Conservation (phyloP, 129 eudicot species). For the Pseudognaphalium luteoalbum region DNA sequence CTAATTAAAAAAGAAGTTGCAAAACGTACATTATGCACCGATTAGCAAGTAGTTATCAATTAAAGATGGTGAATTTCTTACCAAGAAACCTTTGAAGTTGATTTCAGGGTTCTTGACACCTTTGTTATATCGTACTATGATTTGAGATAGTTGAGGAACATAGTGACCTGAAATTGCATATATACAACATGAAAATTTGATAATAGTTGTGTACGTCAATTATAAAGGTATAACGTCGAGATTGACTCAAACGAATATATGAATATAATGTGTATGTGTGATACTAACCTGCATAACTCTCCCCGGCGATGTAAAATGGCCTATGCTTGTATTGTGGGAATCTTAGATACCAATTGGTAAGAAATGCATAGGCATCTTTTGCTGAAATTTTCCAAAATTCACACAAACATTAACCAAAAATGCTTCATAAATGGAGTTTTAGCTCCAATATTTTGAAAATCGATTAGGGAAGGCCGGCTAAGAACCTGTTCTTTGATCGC, state of each 20-base stretch:
- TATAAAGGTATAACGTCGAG: too few species aligned
- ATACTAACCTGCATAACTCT: constrained; percentile 69
- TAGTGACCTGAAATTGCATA: constrained; percentile 51
- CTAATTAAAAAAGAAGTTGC: constrained; percentile 19
- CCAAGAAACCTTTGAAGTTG: constrained; percentile 72
- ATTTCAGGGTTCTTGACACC: constrained; percentile 45
- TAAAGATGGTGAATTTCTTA: constrained; percentile 19
- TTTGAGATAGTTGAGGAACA: constrained; percentile 58
- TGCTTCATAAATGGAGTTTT: background rate
- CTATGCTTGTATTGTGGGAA: constrained; percentile 65
- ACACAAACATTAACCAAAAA: background rate
- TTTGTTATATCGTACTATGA: constrained; percentile 50
- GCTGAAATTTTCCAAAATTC: constrained; percentile 36
- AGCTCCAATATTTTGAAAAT: background rate
- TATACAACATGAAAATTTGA: background rate
- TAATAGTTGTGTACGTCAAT: too few species aligned
- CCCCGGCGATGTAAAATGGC: constrained; percentile 70
- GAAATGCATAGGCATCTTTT: constrained; percentile 56
- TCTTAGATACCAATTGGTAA: constrained; percentile 60
- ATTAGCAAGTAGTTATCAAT: background rate
- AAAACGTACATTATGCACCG: background rate
- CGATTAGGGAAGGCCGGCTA: background rate
- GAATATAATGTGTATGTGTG: background rate
- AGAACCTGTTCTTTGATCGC: constrained; percentile 68
- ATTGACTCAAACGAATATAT: background rate